A percentile compares a stretch with the other conserved stretches of the same genome.
phyloP scores from a whole-genome alignment of 2,329 filamentous ascomycete species.

The Fusarium stilboides region DNA sequence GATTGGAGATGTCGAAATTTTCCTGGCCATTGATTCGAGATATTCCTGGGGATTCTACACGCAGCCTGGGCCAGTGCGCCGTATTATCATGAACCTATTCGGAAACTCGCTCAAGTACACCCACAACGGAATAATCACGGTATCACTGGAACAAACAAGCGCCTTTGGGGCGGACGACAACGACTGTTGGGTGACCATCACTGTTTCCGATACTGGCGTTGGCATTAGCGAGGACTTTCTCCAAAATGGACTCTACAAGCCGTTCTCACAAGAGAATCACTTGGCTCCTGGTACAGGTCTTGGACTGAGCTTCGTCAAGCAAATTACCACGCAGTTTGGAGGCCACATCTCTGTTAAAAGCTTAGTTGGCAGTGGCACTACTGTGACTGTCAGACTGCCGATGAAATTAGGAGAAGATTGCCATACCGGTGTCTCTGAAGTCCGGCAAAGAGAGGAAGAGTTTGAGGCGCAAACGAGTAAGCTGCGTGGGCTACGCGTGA shows the following conservation, averaged over 20 bases:
- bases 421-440: neutral
- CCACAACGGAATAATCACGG: conserved; percentile 50
- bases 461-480: conserved; percentile 51
- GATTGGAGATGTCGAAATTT: conserved; percentile 48
- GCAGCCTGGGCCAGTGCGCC: conserved; percentile 65
- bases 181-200: conserved; percentile 54
- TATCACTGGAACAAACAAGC: conserved; percentile 48
- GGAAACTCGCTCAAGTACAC: conserved; percentile 77
- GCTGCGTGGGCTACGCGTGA: conserved; percentile 52
- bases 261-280: conserved; percentile 75
- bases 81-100: conserved; percentile 75
- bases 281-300: conserved; percentile 74
- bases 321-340: conserved; percentile 70
- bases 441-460: conserved; percentile 42
- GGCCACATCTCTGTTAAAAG: conserved; percentile 73
- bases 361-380: conserved; percentile 56
- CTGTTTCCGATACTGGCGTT: conserved; percentile 74
- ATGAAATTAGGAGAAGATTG: conserved; percentile 35
- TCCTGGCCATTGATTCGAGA: conserved; percentile 59
- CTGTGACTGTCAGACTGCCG: conserved; percentile 53
- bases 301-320: conserved; percentile 75
- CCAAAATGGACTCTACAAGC: conserved; percentile 71
- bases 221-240: conserved; percentile 77
- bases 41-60: conserved; percentile 68
- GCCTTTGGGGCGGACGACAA: neutral